Evolutionary conservation across 1,284 basidiomycete species (phyloP), one percentile per base, ranked within the genome.

Genomic region (Ustilago shanxiensis): DNA sequence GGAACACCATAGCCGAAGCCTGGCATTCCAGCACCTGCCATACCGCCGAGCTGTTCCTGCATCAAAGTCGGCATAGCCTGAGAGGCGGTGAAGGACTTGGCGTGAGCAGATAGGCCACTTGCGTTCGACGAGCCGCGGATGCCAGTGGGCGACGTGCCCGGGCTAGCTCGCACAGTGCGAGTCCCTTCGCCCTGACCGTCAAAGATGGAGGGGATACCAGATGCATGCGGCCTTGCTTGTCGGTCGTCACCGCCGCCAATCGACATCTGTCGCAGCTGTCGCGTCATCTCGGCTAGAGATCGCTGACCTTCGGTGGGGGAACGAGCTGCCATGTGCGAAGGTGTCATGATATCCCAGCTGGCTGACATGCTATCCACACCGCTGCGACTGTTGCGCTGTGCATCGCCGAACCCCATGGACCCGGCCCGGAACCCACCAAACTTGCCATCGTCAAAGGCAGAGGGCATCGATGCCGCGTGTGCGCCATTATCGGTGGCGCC

Each of bases 401-500:
- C 13, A 24, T 72, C 64, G 18, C 41, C 52, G 26, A 64, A 57
- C 18, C 57, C 52, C 8, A 24, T 54, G 10, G 67, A 79, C 13
- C 66, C 51, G 3, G 61, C 10, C 4, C 55, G 61, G 52, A 65
- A 72, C 18, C 57, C 51, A 37, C 62, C 65, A 31, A 45, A 53
- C 11, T 64, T 66, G 26, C 65, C 45, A 10, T 66, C 63, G 24
- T 71, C 71, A 14, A 69, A 69, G 16, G 47, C 55, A 20, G 77
- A 73, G 1, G 81, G 80, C 69, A 82, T 77, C 22, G 81, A 83
- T 1, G 81, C 66, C 16, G 73, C 78, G 28, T 79, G 70, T 0
- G 57, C 45, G 16, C 75, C 67, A 10, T 59, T 47, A 13, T 66
- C 68, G 1, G 66, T 39, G 28, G 79, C 73, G 24, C 49, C 51